Conservation (phyloP, 768 basidiomycete genomes). For the Roridomyces roridus region DNA sequence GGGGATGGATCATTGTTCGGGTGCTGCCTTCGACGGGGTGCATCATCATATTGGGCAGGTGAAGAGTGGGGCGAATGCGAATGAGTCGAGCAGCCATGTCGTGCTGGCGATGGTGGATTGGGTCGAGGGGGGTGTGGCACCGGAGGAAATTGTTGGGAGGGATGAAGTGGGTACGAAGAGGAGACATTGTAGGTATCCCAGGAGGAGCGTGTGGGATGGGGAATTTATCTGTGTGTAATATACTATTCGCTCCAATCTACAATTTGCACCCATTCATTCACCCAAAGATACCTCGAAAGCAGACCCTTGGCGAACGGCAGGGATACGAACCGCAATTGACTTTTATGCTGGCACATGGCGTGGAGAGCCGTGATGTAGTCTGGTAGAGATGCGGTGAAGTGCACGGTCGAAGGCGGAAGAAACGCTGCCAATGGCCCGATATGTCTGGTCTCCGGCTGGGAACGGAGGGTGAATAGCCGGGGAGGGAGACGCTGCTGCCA, state of each 20-base stretch:
- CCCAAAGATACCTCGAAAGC: slow-evolving; percentile 74
- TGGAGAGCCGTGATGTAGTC: slow-evolving; percentile 50
- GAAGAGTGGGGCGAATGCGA: not conserved
- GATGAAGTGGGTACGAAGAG: not conserved
- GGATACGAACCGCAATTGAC: slow-evolving; percentile 70
- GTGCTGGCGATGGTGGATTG: slow-evolving; percentile 18
- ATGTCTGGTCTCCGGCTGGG: not conserved
- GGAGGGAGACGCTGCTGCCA: not conserved
- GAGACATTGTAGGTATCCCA: slow-evolving; percentile 13
- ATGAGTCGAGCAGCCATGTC: not conserved
- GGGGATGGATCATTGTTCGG: slow-evolving; percentile 30
- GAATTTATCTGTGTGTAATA: no score
- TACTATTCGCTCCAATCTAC: no score
- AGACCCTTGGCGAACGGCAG: slow-evolving; percentile 67
- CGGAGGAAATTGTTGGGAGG: slow-evolving; percentile 9
- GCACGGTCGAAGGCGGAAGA: slow-evolving; percentile 35
- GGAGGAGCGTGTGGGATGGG: slow-evolving; percentile 16
- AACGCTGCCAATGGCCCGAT: slow-evolving; percentile 2
- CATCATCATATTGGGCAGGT: slow-evolving; percentile 22
- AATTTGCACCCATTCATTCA: slow-evolving; percentile 67
- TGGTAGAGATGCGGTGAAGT: not conserved
- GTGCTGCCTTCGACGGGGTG: slow-evolving; percentile 26
- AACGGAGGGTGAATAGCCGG: slow-evolving; percentile 7
- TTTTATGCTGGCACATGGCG: slow-evolving; percentile 61
- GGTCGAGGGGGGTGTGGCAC: slow-evolving; percentile 17